These are phyloP conservation scores for Clarireedia sp. DNA, from an alignment of 2,329 filamentous ascomycete species.

Conservation along the genomic window DNA sequence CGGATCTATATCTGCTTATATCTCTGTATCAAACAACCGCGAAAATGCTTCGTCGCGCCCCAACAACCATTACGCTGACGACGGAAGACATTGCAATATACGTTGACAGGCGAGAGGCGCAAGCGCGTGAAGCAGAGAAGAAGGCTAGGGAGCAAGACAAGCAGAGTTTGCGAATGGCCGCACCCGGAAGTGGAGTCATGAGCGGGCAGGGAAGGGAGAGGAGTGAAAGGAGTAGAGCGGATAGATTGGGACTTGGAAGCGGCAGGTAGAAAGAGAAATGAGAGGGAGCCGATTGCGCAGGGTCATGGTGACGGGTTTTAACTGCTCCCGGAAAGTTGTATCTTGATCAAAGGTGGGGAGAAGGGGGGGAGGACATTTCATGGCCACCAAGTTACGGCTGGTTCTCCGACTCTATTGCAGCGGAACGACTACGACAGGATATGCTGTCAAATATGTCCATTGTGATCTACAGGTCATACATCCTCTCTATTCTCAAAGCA, in stretches of 20 bases:
- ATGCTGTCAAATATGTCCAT: no score
- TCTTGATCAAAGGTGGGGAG: no score
- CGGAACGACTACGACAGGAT: no score
- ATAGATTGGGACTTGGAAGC: constrained; percentile 29
- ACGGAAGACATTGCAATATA: constrained; percentile 63
- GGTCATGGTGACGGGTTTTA: no score
- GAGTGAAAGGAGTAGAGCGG: constrained; percentile 28
- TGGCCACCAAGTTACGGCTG: no score
- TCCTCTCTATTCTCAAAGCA: no score
- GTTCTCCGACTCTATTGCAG: no score
- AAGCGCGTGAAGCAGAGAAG: constrained; percentile 12
- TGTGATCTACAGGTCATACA: no score
- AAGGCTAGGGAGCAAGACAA: not conserved
- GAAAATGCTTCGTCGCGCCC: constrained; percentile 55
- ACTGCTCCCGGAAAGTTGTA: no score
- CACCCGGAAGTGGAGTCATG: not conserved
- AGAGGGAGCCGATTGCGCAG: not conserved
- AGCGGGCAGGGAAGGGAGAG: constrained; percentile 20
- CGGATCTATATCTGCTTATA: not conserved
- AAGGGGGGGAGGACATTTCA: no score
- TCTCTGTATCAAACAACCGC: not conserved
- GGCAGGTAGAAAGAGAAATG: constrained; percentile 15
- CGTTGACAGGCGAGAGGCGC: constrained; percentile 47
- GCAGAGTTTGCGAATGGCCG: not conserved
- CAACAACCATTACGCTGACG: constrained; percentile 61